These are phyloP conservation scores for Logfia minima DNA, from an alignment of 129 eudicot genomes.

Conservation along the genomic window DNA sequence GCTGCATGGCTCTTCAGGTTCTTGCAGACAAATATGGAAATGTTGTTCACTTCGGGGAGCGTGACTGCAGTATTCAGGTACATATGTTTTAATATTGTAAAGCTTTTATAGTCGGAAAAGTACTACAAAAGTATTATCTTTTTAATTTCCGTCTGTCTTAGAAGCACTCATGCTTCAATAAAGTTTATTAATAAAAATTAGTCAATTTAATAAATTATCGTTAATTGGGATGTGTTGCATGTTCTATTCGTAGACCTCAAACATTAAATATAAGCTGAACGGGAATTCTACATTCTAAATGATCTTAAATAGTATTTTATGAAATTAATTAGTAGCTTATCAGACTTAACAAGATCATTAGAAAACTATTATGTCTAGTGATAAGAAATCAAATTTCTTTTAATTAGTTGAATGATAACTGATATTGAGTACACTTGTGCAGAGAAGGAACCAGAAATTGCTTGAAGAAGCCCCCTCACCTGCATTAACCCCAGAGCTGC, in stretches of 20 bases:
- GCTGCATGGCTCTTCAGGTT: constrained; percentile 51
- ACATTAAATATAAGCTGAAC: background rate
- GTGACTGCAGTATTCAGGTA: constrained; percentile 99
- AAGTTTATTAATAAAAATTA: no score
- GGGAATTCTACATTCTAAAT: background rate
- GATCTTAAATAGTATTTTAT: background rate
- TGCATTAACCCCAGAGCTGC: constrained; percentile 87
- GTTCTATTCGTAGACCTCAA: background rate
- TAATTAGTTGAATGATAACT: background rate
- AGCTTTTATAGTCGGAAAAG: background rate
- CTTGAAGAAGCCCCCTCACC: constrained; percentile 99
- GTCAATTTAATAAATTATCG: background rate
- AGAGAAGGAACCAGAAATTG: constrained; percentile 98
- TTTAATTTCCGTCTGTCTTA: background rate
- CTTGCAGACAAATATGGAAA: constrained; percentile 97
- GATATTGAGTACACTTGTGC: constrained; percentile 34
- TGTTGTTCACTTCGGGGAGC: constrained; percentile 98
- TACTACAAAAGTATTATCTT: background rate
- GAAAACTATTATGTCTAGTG: background rate
- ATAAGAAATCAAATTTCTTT: background rate
- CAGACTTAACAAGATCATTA: background rate
- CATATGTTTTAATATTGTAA: background rate
- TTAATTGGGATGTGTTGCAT: background rate
- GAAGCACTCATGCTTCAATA: background rate
- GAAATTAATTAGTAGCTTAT: background rate